phyloP scores from a whole-genome alignment of 768 basidiomycete genomes.

The Agrocybe pediades region DNA sequence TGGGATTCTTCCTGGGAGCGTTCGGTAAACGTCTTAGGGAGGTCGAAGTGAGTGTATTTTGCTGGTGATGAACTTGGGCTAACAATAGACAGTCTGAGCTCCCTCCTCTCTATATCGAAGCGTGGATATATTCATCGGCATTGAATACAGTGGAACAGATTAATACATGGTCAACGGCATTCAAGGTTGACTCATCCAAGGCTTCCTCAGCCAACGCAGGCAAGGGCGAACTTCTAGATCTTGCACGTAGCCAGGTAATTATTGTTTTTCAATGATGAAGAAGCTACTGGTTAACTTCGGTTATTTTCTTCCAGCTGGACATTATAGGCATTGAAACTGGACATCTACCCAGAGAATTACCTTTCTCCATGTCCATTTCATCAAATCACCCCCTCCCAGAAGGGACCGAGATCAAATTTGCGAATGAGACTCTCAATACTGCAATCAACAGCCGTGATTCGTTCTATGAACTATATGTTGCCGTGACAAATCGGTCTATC shows the following conservation, averaged over 20 bases:
- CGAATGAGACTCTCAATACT: constrained; percentile 59
- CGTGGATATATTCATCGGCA: constrained; percentile 92
- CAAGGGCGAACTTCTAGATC: constrained; percentile 87
- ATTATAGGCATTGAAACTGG: constrained; percentile 74
- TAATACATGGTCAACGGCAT: constrained; percentile 64
- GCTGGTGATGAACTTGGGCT: background rate
- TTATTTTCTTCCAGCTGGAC: constrained; percentile 75
- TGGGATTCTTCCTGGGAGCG: constrained; percentile 70
- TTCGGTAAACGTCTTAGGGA: constrained; percentile 79
- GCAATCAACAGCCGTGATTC: constrained; percentile 54
- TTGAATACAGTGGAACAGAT: constrained; percentile 82
- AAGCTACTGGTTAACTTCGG: background rate
- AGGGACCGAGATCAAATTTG: constrained; percentile 41
- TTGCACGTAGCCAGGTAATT: constrained; percentile 83
- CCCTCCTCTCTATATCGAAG: constrained; percentile 78
- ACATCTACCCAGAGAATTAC: constrained; percentile 70
- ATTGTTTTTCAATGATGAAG: background rate
- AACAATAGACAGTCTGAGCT: constrained; percentile 37
- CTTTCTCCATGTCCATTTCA: constrained; percentile 61
- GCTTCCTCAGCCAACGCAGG: constrained; percentile 65
- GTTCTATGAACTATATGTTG: constrained; percentile 81
- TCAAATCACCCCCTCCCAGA: constrained; percentile 24
- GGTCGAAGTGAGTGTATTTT: constrained; percentile 65
- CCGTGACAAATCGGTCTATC: constrained; percentile 78
- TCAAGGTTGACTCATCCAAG: constrained; percentile 47